Evolutionary conservation across 2,329 filamentous ascomycete species (phyloP).

Genomic region (Clonostachys rhizophaga): DNA sequence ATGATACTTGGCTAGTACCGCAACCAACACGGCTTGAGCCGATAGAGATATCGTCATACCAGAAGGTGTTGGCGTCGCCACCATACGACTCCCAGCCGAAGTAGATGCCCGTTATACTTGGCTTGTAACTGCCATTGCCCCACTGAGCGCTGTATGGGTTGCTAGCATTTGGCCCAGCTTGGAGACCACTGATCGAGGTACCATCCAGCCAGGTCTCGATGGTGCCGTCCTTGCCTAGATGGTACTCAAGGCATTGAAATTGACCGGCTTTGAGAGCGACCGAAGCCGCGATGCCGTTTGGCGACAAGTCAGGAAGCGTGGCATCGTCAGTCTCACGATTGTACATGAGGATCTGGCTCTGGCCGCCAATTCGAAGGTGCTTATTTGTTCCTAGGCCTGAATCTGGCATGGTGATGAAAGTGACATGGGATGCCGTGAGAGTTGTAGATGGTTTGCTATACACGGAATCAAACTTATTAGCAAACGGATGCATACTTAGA

Average conservation of each 20-base stretch:
- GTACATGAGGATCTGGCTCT: slow-evolving; percentile 58
- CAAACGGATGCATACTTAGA: background rate
- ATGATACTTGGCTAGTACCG: background rate
- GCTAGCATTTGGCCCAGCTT: slow-evolving; percentile 33
- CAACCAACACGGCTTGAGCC: slow-evolving; percentile 12
- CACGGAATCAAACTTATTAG: background rate
- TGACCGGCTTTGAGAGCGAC: slow-evolving; percentile 38
- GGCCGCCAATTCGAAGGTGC: slow-evolving; percentile 58
- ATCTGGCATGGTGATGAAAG: slow-evolving; percentile 62
- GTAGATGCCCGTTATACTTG: slow-evolving; percentile 49
- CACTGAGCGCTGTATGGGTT: slow-evolving; percentile 50
- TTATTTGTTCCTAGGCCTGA: slow-evolving; percentile 48
- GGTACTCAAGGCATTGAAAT: slow-evolving; percentile 60
- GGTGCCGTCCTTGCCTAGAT: slow-evolving; percentile 50
- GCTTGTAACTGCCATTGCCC: slow-evolving; percentile 41
- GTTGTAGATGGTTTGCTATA: slow-evolving; percentile 49
- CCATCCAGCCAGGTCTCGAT: slow-evolving; percentile 58
- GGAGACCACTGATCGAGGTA: slow-evolving; percentile 44
- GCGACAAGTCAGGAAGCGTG: slow-evolving; percentile 56
- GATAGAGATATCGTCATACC: slow-evolving; percentile 56
- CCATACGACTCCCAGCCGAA: slow-evolving; percentile 63
- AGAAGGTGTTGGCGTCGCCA: slow-evolving; percentile 55
- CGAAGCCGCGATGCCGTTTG: slow-evolving; percentile 52
- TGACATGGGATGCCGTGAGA: slow-evolving; percentile 54
- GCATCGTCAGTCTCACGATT: slow-evolving; percentile 60